Base-by-base conservation (phyloP, 169 alveolate genomes). In the Theileria sp. region DNA sequence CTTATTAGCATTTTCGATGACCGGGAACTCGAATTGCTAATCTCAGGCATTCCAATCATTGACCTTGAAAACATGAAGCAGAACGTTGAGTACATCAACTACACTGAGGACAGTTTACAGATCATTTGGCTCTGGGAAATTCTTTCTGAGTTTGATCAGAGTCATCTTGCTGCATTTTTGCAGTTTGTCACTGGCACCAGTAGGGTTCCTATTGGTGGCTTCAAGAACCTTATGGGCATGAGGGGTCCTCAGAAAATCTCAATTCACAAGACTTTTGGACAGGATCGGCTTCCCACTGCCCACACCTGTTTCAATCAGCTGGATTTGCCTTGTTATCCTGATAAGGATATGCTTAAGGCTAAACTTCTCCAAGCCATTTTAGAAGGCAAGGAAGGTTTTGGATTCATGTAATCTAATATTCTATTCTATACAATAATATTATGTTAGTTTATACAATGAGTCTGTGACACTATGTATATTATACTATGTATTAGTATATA, bases 151-250 rank as follows among this genome's bases (percentile, higher is more conserved):
- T 94, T 95, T 78, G 98, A 95, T 78, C 97, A 95, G 82, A 94
- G 93, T 80, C 94, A 95, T 80, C 94, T 94, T 67, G 99, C 99
- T 6, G 96, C 97, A 44, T 97, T 97, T 92, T 71, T 90, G 72
- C 94, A 90, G 71, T 90, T 90, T 77, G 94, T 90, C 80, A 90
- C 94, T 4, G 94, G 94, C 54, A 90, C 94, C 25, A 90, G 94
- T 81, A 79, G 94, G 84, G 99, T 98, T 17, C 99, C 99, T 34
- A 80, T 98, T 36, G 99, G 98, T 64, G 99, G 99, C 73, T 98
- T 98, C 92, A 93, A 93, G 88, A 93, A 95, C 34, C 92, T 98
- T 65, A 95, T 94, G 94, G 99, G 99, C 72, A 98, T 98, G 98
- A 91, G 99, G 30, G 99, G 99, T 28, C 98, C 98, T 25, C 97